These are phyloP conservation scores for Harrya chromipes DNA, from an alignment of 768 basidiomycete species.

Conservation along the genomic window DNA sequence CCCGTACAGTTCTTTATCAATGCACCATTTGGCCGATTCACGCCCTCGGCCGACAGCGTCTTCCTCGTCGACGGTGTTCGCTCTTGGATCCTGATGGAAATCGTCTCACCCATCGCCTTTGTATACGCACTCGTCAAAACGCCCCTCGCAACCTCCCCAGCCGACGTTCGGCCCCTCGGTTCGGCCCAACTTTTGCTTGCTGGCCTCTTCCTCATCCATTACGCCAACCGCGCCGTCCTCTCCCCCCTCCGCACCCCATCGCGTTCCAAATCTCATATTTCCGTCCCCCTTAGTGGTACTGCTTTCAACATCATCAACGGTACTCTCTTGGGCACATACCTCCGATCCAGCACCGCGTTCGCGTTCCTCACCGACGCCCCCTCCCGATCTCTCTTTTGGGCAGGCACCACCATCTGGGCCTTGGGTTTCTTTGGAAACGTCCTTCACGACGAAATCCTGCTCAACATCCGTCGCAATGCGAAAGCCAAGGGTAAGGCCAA, in stretches of 20 bases:
- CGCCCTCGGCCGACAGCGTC: constrained; percentile 42
- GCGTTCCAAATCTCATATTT: constrained; percentile 70
- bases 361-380: constrained; percentile 38
- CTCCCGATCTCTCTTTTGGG: constrained; percentile 49
- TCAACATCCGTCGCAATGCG: constrained; percentile 73
- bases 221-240: constrained; percentile 77
- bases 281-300: constrained; percentile 53
- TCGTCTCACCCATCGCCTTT: constrained; percentile 58
- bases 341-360: constrained; percentile 55
- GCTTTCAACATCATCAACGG: constrained; percentile 76
- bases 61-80: constrained; percentile 56
- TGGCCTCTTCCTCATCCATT: constrained; percentile 67
- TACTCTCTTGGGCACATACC: constrained; percentile 62
- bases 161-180: constrained; percentile 29
- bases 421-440: constrained; percentile 77
- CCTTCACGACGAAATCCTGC: constrained; percentile 85
- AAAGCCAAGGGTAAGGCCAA: constrained; percentile 33
- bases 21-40: constrained; percentile 81
- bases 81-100: constrained; percentile 80
- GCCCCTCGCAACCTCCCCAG: constrained; percentile 42
- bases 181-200: constrained; percentile 50
- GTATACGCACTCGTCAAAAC: constrained; percentile 45
- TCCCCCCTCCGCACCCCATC: constrained; percentile 79
- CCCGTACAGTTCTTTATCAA: constrained; percentile 52
- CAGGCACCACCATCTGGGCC: constrained; percentile 64